A percentile compares a stretch with the other conserved stretches of the same genome.
Conservation (phyloP, 225 moss, liverwort and hornwort species). For the Bryoerythrophyllum caledonicum region DNA sequence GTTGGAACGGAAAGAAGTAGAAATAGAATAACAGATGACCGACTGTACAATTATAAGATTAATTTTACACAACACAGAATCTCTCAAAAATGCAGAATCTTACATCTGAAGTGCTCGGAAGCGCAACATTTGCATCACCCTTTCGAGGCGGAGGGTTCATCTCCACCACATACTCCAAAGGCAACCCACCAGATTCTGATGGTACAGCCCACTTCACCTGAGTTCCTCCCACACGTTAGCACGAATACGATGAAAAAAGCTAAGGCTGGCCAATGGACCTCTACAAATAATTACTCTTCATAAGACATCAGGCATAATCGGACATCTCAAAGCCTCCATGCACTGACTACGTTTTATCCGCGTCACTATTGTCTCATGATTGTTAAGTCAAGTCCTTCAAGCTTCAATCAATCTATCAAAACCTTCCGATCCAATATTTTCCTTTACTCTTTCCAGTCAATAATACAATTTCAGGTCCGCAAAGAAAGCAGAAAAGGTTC, state of each 20-base stretch:
- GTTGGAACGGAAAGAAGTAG: neutral
- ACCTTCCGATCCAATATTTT: neutral
- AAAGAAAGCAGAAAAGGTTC: neutral
- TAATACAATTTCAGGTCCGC: neutral
- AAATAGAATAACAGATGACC: neutral
- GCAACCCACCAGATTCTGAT: conserved; percentile 43
- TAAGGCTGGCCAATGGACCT: neutral
- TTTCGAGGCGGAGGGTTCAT: conserved; percentile 46
- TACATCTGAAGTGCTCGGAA: conserved; percentile 39
- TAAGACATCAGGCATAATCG: neutral
- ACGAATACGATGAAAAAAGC: neutral
- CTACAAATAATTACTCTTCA: neutral
- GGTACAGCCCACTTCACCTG: conserved; percentile 48
- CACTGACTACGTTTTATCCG: neutral
- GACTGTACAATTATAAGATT: neutral
- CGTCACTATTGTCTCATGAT: neutral
- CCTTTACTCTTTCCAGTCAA: neutral
- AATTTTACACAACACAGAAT: neutral
- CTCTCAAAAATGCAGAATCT: conserved; percentile 27
- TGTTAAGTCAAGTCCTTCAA: neutral
- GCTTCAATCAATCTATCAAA: conserved; percentile 4
- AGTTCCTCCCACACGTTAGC: conserved; percentile 17
- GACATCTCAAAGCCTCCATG: conserved; percentile 4
- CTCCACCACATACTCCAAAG: conserved; percentile 37
- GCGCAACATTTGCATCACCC: conserved; percentile 25